Conservation (phyloP, 2,329 filamentous ascomycete genomes). For the Claviceps paspali region DNA sequence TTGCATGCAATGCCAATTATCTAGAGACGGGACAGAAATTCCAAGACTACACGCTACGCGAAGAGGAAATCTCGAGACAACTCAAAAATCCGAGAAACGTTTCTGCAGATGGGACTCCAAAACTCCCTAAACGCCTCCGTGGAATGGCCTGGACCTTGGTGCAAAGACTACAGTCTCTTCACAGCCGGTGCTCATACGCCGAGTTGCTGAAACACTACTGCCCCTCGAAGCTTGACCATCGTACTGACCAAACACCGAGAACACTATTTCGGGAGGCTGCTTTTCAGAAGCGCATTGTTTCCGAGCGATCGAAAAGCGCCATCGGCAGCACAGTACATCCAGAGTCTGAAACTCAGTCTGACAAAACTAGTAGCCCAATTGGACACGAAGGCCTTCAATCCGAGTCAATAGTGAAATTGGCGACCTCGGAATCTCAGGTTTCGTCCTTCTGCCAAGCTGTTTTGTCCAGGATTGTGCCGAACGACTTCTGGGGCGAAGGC, state of each 20-base stretch:
- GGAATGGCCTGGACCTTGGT: constrained; percentile 46
- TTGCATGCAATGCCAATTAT: constrained; percentile 52
- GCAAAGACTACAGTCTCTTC: constrained; percentile 51
- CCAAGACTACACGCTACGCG: constrained; percentile 73
- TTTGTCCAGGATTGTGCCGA: constrained; percentile 56
- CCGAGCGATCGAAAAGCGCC: neutral
- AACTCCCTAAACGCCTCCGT: constrained; percentile 52
- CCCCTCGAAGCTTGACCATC: constrained; percentile 28
- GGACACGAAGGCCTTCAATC: constrained; percentile 1
- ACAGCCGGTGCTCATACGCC: constrained; percentile 64
- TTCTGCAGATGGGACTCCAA: constrained; percentile 10
- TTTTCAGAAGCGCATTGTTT: neutral
- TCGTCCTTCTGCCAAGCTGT: constrained; percentile 78
- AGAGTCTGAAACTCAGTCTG: neutral
- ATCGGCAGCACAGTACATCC: neutral
- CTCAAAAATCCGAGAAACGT: constrained; percentile 6
- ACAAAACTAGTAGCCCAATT: neutral
- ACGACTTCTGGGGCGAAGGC: constrained; percentile 55
- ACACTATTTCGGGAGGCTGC: neutral
- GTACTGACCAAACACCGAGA: neutral
- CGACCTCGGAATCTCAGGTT: constrained; percentile 52
- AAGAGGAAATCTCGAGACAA: constrained; percentile 53
- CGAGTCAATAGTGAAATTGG: constrained; percentile 45
- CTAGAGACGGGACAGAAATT: constrained; percentile 56
- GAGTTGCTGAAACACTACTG: constrained; percentile 72